Evolutionary conservation across 2,329 filamentous ascomycete species (phyloP).

Genomic region (Ascocoryne sarcoides): DNA sequence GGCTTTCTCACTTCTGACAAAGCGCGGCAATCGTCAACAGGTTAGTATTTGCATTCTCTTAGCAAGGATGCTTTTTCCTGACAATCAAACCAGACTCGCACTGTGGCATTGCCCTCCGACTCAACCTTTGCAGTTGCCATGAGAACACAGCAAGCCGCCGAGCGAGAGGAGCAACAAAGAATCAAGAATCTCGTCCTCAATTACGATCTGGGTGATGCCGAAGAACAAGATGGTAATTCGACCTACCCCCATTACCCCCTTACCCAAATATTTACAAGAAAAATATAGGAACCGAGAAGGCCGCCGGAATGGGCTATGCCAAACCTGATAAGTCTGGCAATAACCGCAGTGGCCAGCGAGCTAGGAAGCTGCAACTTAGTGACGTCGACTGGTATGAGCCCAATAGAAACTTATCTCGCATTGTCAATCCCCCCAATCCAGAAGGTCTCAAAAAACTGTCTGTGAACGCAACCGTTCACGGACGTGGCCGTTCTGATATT

Average conservation of each 20-base stretch:
- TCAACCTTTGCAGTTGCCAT: conserved; percentile 94
- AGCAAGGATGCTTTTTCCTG: conserved; percentile 7
- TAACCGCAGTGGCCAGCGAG: conserved; percentile 61
- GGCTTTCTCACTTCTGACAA: conserved; percentile 93
- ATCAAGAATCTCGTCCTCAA: conserved; percentile 98
- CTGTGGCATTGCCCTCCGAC: conserved; percentile 81
- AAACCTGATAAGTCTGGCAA: conserved; percentile 30
- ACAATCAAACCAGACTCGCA: conserved; percentile 62
- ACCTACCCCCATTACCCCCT: conserved; percentile 34
- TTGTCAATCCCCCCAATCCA: conserved; percentile 8
- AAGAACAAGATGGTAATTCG: conserved; percentile 68
- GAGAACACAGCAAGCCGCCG: conserved; percentile 90
- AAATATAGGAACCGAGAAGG: conserved; percentile 48
- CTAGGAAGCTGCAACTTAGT: conserved; percentile 85
- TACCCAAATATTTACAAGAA: conserved; percentile 44
- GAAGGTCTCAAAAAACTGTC: background rate
- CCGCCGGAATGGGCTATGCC: conserved; percentile 30
- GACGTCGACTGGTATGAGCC: conserved; percentile 88
- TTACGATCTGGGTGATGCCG: conserved; percentile 81
- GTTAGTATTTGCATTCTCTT: conserved; percentile 35
- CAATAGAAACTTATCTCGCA: conserved; percentile 16
- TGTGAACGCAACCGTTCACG: background rate
- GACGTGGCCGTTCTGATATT: conserved; percentile 3
- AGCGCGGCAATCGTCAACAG: conserved; percentile 92
- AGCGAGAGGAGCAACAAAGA: conserved; percentile 91